Evolutionary conservation across 202 grass and related monocot genomes (phyloP), one percentile per base, ranked within the genome.

Genomic region (Panicum virgatum): DNA sequence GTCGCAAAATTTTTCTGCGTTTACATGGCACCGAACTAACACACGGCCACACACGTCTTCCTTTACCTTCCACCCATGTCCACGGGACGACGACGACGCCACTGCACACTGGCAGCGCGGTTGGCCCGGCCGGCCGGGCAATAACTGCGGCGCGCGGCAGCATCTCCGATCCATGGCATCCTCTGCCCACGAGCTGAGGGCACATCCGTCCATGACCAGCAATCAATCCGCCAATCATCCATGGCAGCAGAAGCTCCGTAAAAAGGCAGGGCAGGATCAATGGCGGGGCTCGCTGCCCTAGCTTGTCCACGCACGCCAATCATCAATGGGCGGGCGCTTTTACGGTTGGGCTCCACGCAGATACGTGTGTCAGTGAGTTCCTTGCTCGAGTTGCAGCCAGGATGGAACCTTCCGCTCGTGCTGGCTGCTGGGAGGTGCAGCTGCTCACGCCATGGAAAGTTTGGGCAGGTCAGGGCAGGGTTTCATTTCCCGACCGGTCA

Each of bases 321-420:
- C n/a, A n/a, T n/a, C 27, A 67, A 78, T 79, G 15, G 40, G 50
- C 44, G 50, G 27, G 10, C 37, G 32, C 77, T 89, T 86, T 86
- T 71, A 90, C 88, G 56, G 88, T 22, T 58, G 43, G 78, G 88
- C 80, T 90, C 84, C 88, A 87, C 88, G 10, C 22, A 74, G 88
- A 90, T 87, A 76, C 80, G 84, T 9, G 75, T 90, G 84, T 90
- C 84, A 86, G 88, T 86, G 59, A 86, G 84, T 46, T 29, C 29
- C 7, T 47, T 5, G 0, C 7, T 13, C 1, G 12, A 11, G n/a
- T 47, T 29, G 44, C 63, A 59, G 23, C 18, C 54, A 56, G 70
- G 25, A 86, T 60, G 75, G 86, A 89, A 89, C 45, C 82, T 85
- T 89, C 86, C 25, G 22, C 29, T 60, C 40, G 13, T 46, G 44